Evolutionary conservation across 1,139 yeast species (phyloP).

Genomic region (Petasospora rhodanensis): DNA sequence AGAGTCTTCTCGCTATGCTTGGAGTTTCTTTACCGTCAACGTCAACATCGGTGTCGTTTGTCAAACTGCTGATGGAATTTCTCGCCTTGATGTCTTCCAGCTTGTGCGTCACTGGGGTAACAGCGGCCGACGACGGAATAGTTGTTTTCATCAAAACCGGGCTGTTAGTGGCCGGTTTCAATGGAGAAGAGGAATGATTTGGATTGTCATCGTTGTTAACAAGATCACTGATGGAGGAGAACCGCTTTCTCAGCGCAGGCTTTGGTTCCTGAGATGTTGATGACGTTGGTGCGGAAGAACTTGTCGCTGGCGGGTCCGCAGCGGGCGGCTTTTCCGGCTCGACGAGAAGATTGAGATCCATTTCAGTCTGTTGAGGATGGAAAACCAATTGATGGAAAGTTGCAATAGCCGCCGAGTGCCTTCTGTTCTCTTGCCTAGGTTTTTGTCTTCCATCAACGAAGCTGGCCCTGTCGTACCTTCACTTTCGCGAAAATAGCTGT

Average conservation of each 20-base stretch:
- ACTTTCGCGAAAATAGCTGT: too few relatives aligned
- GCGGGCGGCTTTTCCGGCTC: too few relatives aligned
- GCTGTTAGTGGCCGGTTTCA: slow-evolving; percentile 9
- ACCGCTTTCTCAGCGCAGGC: slow-evolving; percentile 23
- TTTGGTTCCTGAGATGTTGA: too few relatives aligned
- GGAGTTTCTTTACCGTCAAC: slow-evolving; percentile 36
- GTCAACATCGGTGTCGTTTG: slow-evolving; percentile 44
- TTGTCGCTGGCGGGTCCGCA: too few relatives aligned
- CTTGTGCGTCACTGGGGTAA: slow-evolving; percentile 7
- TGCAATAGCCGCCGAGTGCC: too few relatives aligned
- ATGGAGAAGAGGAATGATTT: slow-evolving; percentile 9
- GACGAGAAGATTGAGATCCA: too few relatives aligned
- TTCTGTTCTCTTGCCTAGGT: too few relatives aligned
- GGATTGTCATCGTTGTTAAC: slow-evolving; percentile 28
- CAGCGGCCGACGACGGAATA: slow-evolving; percentile 2
- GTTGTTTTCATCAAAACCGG: slow-evolving; percentile 9
- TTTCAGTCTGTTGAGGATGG: too few relatives aligned
- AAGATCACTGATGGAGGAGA: slow-evolving; percentile 31
- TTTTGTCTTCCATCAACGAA: too few relatives aligned
- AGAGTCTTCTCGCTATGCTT: slow-evolving; percentile 27
- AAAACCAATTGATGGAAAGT: too few relatives aligned
- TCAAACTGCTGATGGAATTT: slow-evolving; percentile 42
- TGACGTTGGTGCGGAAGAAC: too few relatives aligned
- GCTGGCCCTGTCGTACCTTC: too few relatives aligned
- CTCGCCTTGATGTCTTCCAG: slow-evolving; percentile 25